Evolutionary conservation across 495 filamentous ascomycete species (phyloP).

Genomic region (Trichoderma erinaceum): DNA sequence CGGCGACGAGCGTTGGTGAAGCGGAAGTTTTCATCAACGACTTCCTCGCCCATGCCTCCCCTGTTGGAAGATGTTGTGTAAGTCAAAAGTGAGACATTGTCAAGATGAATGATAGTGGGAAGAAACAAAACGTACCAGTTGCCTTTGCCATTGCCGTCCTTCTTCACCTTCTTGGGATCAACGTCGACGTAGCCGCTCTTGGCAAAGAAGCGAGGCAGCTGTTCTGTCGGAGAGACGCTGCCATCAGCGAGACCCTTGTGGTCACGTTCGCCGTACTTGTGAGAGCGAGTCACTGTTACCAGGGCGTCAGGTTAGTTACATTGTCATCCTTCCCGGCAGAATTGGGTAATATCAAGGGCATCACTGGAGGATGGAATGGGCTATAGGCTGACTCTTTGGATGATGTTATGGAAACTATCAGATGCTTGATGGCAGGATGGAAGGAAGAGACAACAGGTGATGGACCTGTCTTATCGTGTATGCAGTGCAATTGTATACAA

Average conservation of each 20-base stretch:
- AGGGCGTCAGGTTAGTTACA: slow-evolving; percentile 18
- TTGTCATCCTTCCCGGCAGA: neutral
- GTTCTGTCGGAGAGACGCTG: slow-evolving; percentile 57
- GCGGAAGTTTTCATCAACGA: slow-evolving; percentile 72
- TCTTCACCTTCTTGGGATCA: slow-evolving; percentile 92
- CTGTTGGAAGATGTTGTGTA: slow-evolving; percentile 35
- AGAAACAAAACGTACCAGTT: slow-evolving; percentile 66
- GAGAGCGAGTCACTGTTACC: slow-evolving; percentile 80
- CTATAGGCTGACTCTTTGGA: neutral
- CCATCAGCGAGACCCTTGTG: slow-evolving; percentile 62
- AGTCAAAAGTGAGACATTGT: slow-evolving; percentile 3
- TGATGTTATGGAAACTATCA: neutral
- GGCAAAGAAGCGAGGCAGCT: slow-evolving; percentile 84
- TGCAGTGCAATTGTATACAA: neutral
- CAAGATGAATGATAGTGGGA: neutral
- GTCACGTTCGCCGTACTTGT: slow-evolving; percentile 87
- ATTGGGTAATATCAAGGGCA: neutral
- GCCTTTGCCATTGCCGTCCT: slow-evolving; percentile 86
- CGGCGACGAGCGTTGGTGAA: slow-evolving; percentile 81
- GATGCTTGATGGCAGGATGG: neutral
- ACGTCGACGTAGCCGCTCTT: slow-evolving; percentile 75
- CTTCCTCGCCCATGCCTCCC: slow-evolving; percentile 78
- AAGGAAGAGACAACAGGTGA: neutral
- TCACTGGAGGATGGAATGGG: slow-evolving; percentile 9
- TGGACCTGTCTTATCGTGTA: neutral